phyloP scores from a whole-genome alignment of 2,329 filamentous ascomycete genomes.

The Herpotrichia juniperi region DNA sequence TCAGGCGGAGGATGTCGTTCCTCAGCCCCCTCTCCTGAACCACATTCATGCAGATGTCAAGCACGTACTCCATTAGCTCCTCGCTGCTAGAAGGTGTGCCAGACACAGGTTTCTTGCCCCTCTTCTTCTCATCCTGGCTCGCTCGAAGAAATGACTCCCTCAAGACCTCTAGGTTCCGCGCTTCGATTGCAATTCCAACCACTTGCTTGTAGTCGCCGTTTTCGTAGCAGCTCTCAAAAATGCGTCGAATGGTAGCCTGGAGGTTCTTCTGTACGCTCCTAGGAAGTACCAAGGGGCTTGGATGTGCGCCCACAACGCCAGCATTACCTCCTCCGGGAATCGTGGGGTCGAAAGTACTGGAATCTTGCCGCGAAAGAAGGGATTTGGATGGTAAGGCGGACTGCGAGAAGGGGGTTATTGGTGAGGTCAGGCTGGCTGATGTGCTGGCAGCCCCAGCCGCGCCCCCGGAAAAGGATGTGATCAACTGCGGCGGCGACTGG shows the following conservation, averaged over 20 bases:
- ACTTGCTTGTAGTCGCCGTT: slow-evolving; percentile 93
- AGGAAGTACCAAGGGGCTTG: slow-evolving; percentile 70
- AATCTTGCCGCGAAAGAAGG: slow-evolving; percentile 82
- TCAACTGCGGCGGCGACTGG: slow-evolving; percentile 69
- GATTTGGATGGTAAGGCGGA: slow-evolving; percentile 93
- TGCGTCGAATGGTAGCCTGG: slow-evolving; percentile 80
- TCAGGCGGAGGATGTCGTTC: slow-evolving; percentile 82
- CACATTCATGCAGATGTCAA: slow-evolving; percentile 96
- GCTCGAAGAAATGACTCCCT: slow-evolving; percentile 85
- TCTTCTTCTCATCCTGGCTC: slow-evolving; percentile 79
- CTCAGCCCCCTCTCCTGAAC: slow-evolving; percentile 91
- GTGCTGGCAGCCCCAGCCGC: slow-evolving; percentile 69
- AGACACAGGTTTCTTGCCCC: slow-evolving; percentile 63
- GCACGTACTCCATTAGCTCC: slow-evolving; percentile 94
- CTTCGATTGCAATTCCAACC: slow-evolving; percentile 94
- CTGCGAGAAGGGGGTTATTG: slow-evolving; percentile 94
- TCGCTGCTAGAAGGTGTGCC: slow-evolving; percentile 70
- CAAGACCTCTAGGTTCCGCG: slow-evolving; percentile 87
- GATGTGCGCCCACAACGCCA: slow-evolving; percentile 59
- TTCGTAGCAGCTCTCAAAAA: slow-evolving; percentile 89
- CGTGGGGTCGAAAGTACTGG: slow-evolving; percentile 63
- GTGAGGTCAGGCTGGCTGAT: slow-evolving; percentile 74
- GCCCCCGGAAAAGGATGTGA: slow-evolving; percentile 76
- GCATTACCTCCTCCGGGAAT: slow-evolving; percentile 63
- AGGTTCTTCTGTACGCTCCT: slow-evolving; percentile 78